Percentiles rank a stretch among this genome's conserved stretches.
Evolutionary conservation across 169 alveolate species (phyloP).

Genomic region (Plasmodium adleri): DNA sequence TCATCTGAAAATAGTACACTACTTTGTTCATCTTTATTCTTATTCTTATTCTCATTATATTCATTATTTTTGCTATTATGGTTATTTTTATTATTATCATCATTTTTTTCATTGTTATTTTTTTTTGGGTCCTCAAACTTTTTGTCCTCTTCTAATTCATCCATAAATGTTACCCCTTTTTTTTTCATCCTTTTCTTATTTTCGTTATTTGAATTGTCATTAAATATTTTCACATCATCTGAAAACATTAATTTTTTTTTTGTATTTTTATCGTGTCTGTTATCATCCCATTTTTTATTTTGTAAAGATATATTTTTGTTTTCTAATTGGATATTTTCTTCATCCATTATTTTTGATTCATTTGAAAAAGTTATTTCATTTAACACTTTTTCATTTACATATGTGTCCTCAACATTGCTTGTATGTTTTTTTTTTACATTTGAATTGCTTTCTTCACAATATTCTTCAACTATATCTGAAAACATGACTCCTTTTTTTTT

Average conservation of each 20-base stretch:
- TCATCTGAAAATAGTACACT: slow-evolving; percentile 45
- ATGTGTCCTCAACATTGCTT: background rate
- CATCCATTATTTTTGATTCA: background rate
- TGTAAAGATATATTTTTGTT: background rate
- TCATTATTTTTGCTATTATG: background rate
- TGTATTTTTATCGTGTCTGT: slow-evolving; percentile 12
- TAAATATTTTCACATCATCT: slow-evolving; percentile 31
- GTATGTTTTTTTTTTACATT: slow-evolving; percentile 4
- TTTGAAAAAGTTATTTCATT: slow-evolving; percentile 20
- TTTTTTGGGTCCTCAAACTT: background rate
- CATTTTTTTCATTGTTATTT: slow-evolving; percentile 14
- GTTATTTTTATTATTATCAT: slow-evolving; percentile 4
- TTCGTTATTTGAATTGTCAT: slow-evolving; percentile 9
- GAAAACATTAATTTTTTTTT: slow-evolving; percentile 61
- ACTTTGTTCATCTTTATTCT: slow-evolving; percentile 11
- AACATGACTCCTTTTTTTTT: slow-evolving; percentile 57
- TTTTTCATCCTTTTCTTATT: slow-evolving; percentile 5
- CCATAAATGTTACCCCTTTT: slow-evolving; percentile 31
- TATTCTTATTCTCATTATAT: background rate
- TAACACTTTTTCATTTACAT: slow-evolving; percentile 11
- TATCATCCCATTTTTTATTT: slow-evolving; percentile 5
- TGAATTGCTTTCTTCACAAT: slow-evolving; percentile 2
- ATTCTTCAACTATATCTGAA: slow-evolving; percentile 25
- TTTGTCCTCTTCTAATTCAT: background rate
- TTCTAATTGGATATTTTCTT: background rate